These are phyloP conservation scores for Backusella sp. DNA, from an alignment of 192 early-diverging fungal species.

Conservation along the genomic window DNA sequence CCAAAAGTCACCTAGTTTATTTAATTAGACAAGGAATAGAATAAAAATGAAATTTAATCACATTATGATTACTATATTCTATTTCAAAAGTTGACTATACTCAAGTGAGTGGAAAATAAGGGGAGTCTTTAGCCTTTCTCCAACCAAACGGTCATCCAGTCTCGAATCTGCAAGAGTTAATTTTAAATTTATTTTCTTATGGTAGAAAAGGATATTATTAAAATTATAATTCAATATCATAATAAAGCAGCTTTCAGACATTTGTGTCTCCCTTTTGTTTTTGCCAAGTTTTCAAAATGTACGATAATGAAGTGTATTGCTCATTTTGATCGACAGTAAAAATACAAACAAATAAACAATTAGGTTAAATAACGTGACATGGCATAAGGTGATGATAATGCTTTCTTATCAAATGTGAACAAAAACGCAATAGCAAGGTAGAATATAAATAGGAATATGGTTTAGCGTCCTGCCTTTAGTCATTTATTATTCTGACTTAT, in stretches of 20 bases:
- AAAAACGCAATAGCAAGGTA: background rate
- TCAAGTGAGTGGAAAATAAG: background rate
- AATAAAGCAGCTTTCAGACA: background rate
- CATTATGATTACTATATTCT: no score
- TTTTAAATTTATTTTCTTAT: background rate
- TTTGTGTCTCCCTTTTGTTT: background rate
- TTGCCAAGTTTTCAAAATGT: background rate
- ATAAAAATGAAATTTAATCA: background rate
- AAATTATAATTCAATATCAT: background rate
- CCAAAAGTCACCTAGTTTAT: background rate
- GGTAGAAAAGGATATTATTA: background rate
- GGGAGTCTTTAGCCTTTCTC: background rate
- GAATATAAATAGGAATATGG: background rate
- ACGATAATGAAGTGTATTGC: background rate
- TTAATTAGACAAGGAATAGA: background rate
- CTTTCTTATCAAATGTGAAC: no score
- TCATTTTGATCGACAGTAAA: background rate
- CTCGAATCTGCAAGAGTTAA: background rate
- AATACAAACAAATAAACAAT: background rate
- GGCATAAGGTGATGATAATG: background rate
- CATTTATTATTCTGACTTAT: background rate
- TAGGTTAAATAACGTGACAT: background rate
- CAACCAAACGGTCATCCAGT: background rate
- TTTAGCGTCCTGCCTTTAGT: background rate
- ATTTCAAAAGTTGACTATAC: background rate